Evolutionary conservation across 768 basidiomycete genomes (phyloP).

Genomic region (Kwoniella botswanensis): DNA sequence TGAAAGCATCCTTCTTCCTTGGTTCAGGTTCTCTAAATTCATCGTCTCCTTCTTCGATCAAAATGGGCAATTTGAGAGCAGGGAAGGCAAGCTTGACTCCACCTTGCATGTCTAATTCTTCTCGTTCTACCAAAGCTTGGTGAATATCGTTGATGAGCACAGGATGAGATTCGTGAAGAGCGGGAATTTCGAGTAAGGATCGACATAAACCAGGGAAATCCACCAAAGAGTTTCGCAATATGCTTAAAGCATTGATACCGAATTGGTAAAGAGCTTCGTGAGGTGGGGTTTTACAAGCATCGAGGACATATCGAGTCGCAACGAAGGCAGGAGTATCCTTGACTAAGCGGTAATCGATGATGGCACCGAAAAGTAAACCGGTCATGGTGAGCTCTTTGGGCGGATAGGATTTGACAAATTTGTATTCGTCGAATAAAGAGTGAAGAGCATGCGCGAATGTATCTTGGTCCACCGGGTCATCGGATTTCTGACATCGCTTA

Average conservation of each 20-base stretch:
- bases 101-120: constrained; percentile 60
- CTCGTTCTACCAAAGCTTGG: constrained; percentile 65
- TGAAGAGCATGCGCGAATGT: constrained; percentile 99
- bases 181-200: constrained; percentile 82
- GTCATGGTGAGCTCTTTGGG: constrained; percentile 93
- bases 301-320: constrained; percentile 93
- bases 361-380: constrained; percentile 91
- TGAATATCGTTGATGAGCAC: constrained; percentile 76
- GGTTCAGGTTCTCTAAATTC: constrained; percentile 73
- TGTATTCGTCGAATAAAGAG: constrained; percentile 99
- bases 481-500: constrained; percentile 80
- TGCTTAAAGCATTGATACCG: constrained; percentile 83
- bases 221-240: constrained; percentile 81
- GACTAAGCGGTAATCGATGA: constrained; percentile 90
- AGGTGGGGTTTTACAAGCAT: constrained; percentile 86
- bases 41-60: constrained; percentile 61
- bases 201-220: constrained; percentile 95
- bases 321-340: constrained; percentile 94
- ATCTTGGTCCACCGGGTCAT: constrained; percentile 84
- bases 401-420: constrained; percentile 97
- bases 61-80: constrained; percentile 45
- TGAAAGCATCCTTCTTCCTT: constrained; percentile 85
- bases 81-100: constrained; percentile 54
- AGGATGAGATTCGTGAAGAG: constrained; percentile 81
- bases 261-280: constrained; percentile 83